Base-by-base conservation (phyloP, 352 stramenopile genomes). In the Paralagenidium karlingii region DNA sequence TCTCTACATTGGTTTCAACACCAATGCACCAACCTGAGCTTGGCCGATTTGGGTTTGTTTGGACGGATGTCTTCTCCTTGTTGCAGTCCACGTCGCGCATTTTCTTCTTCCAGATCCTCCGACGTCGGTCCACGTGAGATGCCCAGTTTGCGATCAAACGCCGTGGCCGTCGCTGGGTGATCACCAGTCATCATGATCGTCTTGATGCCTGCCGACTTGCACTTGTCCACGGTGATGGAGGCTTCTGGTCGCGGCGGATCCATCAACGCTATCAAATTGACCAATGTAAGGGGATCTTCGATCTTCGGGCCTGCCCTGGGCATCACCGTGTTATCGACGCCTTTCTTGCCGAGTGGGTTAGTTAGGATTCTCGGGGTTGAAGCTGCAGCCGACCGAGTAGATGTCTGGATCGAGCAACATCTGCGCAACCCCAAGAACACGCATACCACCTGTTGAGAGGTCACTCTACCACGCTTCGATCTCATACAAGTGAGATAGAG, bases 131-230 rank as follows among this genome's bases (percentile, higher is more conserved):
- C 70, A 82, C 76, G 95, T 18, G 97, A 45, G 52, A 98, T 96
- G 18, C 80, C 84, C 5, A 97, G 78, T 46, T 96, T 91, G 41
- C 94, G 74, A 0, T 90, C 88, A 50, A 98, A 97, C 6, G 90
- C 87, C 49, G 94, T 86, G 9, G 89, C 89, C 4, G 88, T 97
- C 18, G 95, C 63, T 3, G 86, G 83, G 53, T 96, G 84, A 34
- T 97, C 89, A 21, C 89, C 89, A 9, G 89, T 97, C 30, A 97
- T 81, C 88, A 97, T 97, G 47, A 96, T 94, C 11, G 96, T 87
- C 22, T 80, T 76, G 49, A 97, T 94, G 13, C 89, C 89, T 8
- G 87, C 86, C 8, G 62, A 87, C 45, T 96, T 96, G 56, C 83
- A 96, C 47, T 95, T 92, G 6, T 63, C 73, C 10, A 97, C 81